Evolutionary conservation across 164 flowering plant genomes (phyloP).

Genomic region (Aristolochia californica): DNA sequence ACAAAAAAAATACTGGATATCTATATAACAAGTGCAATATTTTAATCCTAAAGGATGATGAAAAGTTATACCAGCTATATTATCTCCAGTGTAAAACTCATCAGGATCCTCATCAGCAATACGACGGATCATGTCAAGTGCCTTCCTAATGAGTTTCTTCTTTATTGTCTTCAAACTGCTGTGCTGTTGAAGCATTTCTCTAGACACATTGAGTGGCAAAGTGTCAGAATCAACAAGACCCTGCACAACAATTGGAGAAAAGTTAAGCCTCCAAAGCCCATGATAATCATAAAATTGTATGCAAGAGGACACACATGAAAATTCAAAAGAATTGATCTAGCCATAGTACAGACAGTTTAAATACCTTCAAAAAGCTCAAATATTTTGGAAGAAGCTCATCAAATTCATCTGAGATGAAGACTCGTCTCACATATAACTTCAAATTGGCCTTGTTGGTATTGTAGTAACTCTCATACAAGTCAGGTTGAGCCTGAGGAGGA

Average conservation of each 20-base stretch:
- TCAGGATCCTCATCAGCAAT: slow-evolving; percentile 97
- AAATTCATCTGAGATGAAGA: slow-evolving; percentile 94
- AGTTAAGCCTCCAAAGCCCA: background rate
- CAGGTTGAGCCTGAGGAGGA: slow-evolving; percentile 96
- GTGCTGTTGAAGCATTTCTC: slow-evolving; percentile 98
- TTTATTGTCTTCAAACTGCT: slow-evolving; percentile 90
- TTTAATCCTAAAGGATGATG: no score
- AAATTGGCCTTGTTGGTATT: slow-evolving; percentile 76
- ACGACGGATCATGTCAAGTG: slow-evolving; percentile 90
- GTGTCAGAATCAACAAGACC: slow-evolving; percentile 98
- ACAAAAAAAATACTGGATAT: background rate
- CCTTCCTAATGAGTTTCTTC: slow-evolving; percentile 93
- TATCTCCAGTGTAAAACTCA: slow-evolving; percentile 51
- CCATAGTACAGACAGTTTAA: background rate
- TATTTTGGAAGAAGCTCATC: slow-evolving; percentile 97
- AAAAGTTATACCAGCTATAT: slow-evolving; percentile 47
- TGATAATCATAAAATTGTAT: background rate
- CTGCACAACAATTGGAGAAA: slow-evolving; percentile 27
- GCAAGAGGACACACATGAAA: background rate
- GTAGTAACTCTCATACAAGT: slow-evolving; percentile 91
- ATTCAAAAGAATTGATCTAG: background rate
- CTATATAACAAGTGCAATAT: no score
- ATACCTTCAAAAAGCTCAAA: slow-evolving; percentile 75
- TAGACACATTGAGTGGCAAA: slow-evolving; percentile 85
- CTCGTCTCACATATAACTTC: slow-evolving; percentile 87